phyloP scores from a whole-genome alignment of 2,329 filamentous ascomycete species.

The Colletotrichum zoysiae region DNA sequence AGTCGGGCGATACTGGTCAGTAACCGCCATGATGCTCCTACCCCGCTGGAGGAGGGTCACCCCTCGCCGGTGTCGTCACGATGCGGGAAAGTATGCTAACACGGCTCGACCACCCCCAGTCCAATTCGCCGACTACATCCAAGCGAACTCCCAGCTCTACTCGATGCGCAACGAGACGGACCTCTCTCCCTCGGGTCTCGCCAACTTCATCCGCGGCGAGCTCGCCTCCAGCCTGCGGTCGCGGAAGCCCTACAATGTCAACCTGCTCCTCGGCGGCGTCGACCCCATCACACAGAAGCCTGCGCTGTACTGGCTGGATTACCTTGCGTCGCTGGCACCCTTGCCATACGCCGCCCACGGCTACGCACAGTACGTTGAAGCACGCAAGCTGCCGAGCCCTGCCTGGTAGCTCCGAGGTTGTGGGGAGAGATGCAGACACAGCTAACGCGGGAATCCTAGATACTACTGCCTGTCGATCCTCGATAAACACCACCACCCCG shows the following conservation, averaged over 20 bases:
- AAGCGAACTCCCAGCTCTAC: slow-evolving; percentile 98
- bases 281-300: slow-evolving; percentile 93
- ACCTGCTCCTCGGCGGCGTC: slow-evolving; percentile 92
- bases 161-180: slow-evolving; percentile 98
- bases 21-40: slow-evolving; percentile 32
- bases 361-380: slow-evolving; percentile 85
- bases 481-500: slow-evolving; percentile 98
- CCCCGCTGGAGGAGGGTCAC: slow-evolving; percentile 15
- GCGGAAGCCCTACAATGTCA: slow-evolving; percentile 95
- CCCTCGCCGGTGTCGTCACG: neutral
- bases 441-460: slow-evolving; percentile 57
- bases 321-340: slow-evolving; percentile 88
- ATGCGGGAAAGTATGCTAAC: slow-evolving; percentile 32
- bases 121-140: slow-evolving; percentile 99
- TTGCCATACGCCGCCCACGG: slow-evolving; percentile 97
- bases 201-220: slow-evolving; percentile 94
- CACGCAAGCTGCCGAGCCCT: slow-evolving; percentile 38
- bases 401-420: neutral
- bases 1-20: slow-evolving; percentile 93
- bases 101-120: slow-evolving; percentile 65
- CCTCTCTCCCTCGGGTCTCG: slow-evolving; percentile 88
- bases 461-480: slow-evolving; percentile 99
- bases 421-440: neutral
- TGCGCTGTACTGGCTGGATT: slow-evolving; percentile 96
- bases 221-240: slow-evolving; percentile 91